Base-by-base conservation (phyloP, 2,329 filamentous ascomycete genomes). In the Cladophialophora exuberans region DNA sequence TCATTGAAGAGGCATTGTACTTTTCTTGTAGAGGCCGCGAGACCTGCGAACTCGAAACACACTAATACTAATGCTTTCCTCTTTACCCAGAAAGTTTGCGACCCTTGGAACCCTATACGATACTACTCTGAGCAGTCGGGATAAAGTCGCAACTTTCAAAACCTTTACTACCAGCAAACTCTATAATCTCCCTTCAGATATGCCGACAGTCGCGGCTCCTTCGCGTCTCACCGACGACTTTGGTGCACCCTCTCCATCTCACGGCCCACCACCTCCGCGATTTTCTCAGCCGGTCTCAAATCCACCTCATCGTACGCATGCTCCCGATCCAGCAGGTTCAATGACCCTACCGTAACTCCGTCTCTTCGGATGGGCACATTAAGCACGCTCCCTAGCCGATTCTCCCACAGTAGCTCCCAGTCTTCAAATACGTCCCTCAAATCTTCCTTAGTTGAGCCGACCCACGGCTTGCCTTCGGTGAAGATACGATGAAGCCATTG, bases 351-450 rank as follows among this genome's bases (percentile, higher is more conserved):
- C 28, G 28, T 31, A 7, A 6, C 13, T 13, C 28, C 28, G 17
- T 47, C 20, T 11, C 46, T 7, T 15, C 48, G 36, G 13, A 52
- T 25, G 22, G 48, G 48, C 6, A 52, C 31, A 36, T 52, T 52
- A 13, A 52, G 39, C 15, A 52, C 48, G 11, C 36, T 47, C 3
- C 48, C 48, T 6, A 52, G 22, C 6, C 38, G 36, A n/a, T 17
- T 3, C 6, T 23, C 20, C 48, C 48, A 52, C 38, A 52, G 28
- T 13, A 52, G 17, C 26, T 52, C 48, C 48, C 48, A 47, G 26
- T 52, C 48, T 26, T 52, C 48, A 44, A 52, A 52, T 10, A 52
- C 38, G 3, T 1, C 36, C 38, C 31, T 52, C 18, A 45, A 23
- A 30, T 52, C 48, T n/a, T 52, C 48, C 23, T 23, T 42, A 9